A percentile compares a stretch with the other conserved stretches of the same genome.
These are phyloP conservation scores for Ogataea wickerhamii DNA, from an alignment of 805 yeast species.

Conservation along the genomic window DNA sequence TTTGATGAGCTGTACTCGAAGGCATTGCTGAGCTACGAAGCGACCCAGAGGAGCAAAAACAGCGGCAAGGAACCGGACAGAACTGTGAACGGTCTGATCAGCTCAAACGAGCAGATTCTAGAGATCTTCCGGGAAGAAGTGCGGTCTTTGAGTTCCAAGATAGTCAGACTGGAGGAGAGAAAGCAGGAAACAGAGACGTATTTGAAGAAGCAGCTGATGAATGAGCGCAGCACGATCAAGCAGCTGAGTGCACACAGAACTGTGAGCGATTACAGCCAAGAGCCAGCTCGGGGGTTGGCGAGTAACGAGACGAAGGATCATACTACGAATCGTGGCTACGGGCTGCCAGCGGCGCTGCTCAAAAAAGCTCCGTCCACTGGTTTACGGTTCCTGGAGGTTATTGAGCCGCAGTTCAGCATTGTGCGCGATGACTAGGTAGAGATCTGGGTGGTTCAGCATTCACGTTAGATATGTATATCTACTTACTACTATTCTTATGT, in stretches of 20 bases:
- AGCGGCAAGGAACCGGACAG: neutral
- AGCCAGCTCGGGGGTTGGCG: slow-evolving; percentile 29
- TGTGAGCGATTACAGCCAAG: slow-evolving; percentile 9
- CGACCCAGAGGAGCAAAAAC: neutral
- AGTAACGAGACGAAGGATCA: slow-evolving; percentile 66
- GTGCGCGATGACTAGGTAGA: slow-evolving; percentile 13
- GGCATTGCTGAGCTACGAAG: slow-evolving; percentile 3
- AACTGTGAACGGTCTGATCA: slow-evolving; percentile 13
- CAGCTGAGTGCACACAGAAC: slow-evolving; percentile 17
- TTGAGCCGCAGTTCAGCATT: slow-evolving; percentile 20
- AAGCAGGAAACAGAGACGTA: slow-evolving; percentile 23
- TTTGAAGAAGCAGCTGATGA: slow-evolving; percentile 19
- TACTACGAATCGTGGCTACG: slow-evolving; percentile 71
- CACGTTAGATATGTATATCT: too few species aligned
- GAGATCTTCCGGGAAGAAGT: slow-evolving; percentile 30
- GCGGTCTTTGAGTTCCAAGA: slow-evolving; percentile 18
- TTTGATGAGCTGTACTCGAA: slow-evolving; percentile 1
- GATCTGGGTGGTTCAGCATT: too few species aligned
- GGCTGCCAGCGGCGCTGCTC: too few species aligned
- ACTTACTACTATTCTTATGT: too few species aligned
- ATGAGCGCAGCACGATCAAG: slow-evolving; percentile 26
- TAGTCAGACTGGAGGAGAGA: slow-evolving; percentile 18
- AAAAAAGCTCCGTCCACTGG: slow-evolving; percentile 35
- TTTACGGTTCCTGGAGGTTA: slow-evolving; percentile 36
- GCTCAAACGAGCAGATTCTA: slow-evolving; percentile 27